Percentiles rank a stretch among this genome's conserved stretches.
These are phyloP conservation scores for Earliella scabrosa DNA, from an alignment of 1,284 basidiomycete genomes.

Conservation along the genomic window DNA sequence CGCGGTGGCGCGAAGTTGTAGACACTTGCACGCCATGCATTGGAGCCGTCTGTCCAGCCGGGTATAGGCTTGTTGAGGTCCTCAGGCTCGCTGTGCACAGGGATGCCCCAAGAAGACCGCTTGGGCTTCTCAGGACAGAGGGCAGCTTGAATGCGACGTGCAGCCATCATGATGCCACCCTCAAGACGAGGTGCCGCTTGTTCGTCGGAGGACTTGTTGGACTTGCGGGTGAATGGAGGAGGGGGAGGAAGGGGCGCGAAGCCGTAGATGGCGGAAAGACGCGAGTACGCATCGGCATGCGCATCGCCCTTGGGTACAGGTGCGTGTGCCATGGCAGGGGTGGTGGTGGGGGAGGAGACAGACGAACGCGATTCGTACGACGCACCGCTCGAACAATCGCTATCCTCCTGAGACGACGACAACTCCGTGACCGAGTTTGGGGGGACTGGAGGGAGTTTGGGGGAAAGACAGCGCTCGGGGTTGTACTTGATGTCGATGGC, in stretches of 20 bases:
- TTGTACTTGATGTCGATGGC: constrained; percentile 51
- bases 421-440: constrained; percentile 41
- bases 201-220: constrained; percentile 32
- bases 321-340: constrained; percentile 27
- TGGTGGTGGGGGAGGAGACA: constrained; percentile 33
- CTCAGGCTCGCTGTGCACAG: constrained; percentile 23
- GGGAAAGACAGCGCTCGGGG: constrained; percentile 44
- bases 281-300: constrained; percentile 44
- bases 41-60: constrained; percentile 71
- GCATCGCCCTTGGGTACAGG: constrained; percentile 36
- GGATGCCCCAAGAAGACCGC: constrained; percentile 26
- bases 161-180: constrained; percentile 71
- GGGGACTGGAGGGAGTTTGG: constrained; percentile 43
- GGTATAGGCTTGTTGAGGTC: constrained; percentile 48
- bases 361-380: constrained; percentile 44
- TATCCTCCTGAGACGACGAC: constrained; percentile 40
- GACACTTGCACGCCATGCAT: constrained; percentile 65
- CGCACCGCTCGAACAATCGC: constrained; percentile 43
- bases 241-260: constrained; percentile 59
- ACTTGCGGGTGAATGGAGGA: constrained; percentile 41
- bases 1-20: constrained; percentile 49
- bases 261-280: constrained; percentile 56
- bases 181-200: constrained; percentile 40
- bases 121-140: constrained; percentile 47
- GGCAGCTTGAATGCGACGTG: constrained; percentile 55